Evolutionary conservation across 2,329 filamentous ascomycete species (phyloP).

Genomic region (Dothidotthia symphoricarpi): DNA sequence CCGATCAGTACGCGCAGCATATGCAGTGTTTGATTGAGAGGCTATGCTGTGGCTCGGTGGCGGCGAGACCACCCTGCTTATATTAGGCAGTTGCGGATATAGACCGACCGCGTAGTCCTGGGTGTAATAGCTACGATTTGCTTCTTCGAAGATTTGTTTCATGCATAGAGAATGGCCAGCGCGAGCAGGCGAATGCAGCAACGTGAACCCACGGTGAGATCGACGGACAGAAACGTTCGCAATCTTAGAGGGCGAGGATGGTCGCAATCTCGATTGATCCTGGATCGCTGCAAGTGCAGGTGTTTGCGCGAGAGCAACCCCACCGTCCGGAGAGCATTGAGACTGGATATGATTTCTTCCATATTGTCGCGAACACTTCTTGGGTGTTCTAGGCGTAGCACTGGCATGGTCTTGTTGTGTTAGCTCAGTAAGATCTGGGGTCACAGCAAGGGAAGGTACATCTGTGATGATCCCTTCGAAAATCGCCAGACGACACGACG

Average conservation of each 20-base stretch:
- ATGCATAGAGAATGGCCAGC: slow-evolving; percentile 29
- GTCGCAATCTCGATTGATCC: background rate
- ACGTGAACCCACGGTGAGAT: slow-evolving; percentile 11
- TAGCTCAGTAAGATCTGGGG: background rate
- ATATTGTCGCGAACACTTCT: background rate
- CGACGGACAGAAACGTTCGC: slow-evolving; percentile 31
- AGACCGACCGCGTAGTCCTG: background rate
- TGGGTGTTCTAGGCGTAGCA: slow-evolving; percentile 3
- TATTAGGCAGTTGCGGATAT: slow-evolving; percentile 28
- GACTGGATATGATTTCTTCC: background rate
- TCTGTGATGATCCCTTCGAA: background rate
- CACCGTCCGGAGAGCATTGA: slow-evolving; percentile 2
- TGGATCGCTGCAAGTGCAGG: background rate
- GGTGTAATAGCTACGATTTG: slow-evolving; percentile 6
- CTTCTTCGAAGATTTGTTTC: slow-evolving; percentile 29
- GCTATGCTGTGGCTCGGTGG: background rate
- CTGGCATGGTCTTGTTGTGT: background rate
- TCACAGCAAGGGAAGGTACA: background rate
- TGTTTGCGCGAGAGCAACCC: slow-evolving; percentile 5
- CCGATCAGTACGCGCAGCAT: background rate
- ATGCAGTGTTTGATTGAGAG: background rate
- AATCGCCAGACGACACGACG: background rate
- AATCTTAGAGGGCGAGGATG: slow-evolving; percentile 6
- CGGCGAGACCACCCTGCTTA: slow-evolving; percentile 17
- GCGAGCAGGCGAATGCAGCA: slow-evolving; percentile 32